Conservation (phyloP, 108 stramenopile genomes). For the Skeletonema tropicum region DNA sequence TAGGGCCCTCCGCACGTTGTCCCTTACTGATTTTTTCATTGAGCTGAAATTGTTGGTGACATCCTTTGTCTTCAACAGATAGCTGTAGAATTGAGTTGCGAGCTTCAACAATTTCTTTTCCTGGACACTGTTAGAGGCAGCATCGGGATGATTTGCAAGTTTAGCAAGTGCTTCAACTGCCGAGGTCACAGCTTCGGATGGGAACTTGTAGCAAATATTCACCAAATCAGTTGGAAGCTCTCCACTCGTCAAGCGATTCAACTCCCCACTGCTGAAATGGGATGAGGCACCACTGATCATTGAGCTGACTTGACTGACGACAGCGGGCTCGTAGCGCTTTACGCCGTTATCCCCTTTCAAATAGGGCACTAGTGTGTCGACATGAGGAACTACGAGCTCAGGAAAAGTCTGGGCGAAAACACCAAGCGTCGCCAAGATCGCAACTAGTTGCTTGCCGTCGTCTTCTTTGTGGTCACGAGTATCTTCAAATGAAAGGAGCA, state of each 20-base stretch:
- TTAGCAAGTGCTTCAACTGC: slow-evolving; percentile 71
- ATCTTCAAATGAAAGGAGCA: slow-evolving; percentile 86
- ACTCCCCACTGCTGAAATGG: slow-evolving; percentile 51
- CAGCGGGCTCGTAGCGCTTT: slow-evolving; percentile 60
- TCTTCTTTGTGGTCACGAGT: slow-evolving; percentile 42
- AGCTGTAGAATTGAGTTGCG: slow-evolving; percentile 75
- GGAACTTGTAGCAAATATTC: slow-evolving; percentile 75
- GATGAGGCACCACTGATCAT: slow-evolving; percentile 58
- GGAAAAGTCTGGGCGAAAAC: slow-evolving; percentile 85
- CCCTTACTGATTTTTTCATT: slow-evolving; percentile 47
- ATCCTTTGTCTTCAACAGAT: slow-evolving; percentile 64
- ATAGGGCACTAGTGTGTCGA: slow-evolving; percentile 89
- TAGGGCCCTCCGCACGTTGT: slow-evolving; percentile 69
- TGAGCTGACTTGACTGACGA: slow-evolving; percentile 66
- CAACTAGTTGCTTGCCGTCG: slow-evolving; percentile 75
- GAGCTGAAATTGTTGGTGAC: slow-evolving; percentile 36
- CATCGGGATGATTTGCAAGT: slow-evolving; percentile 59
- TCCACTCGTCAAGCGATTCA: slow-evolving; percentile 48
- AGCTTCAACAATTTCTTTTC: slow-evolving; percentile 56
- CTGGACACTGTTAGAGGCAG: slow-evolving; percentile 39
- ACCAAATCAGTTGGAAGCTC: slow-evolving; percentile 70
- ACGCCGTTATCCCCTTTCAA: slow-evolving; percentile 91
- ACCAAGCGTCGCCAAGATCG: slow-evolving; percentile 75
- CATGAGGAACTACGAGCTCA: slow-evolving; percentile 67
- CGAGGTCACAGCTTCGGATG: slow-evolving; percentile 57